Evolutionary conservation across 169 alveolate species (phyloP), one percentile per base, ranked within the genome.

Genomic region (Theileria equi): DNA sequence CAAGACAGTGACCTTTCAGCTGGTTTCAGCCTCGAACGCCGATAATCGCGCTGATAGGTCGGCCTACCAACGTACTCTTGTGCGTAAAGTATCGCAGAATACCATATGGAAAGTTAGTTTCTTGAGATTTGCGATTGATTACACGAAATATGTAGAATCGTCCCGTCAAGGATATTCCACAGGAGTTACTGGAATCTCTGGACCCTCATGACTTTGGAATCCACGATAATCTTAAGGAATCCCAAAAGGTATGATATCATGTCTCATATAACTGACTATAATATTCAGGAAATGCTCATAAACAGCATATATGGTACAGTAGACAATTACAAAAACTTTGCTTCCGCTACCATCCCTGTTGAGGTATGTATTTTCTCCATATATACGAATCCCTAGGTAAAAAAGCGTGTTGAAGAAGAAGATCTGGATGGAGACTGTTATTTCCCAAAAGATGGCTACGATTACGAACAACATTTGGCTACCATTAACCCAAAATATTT

Each of bases 361-460:
- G n/a, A 38, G 45, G 45, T 13, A 13, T 13, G 45, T 38, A 13
- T 13, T 38, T 13, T 13, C n/a, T 13, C 45, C 19, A 13, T 38
- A 38, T 38, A 13, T 38, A 38, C 45, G n/a, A 13, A 13, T 13
- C 19, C 13, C n/a, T 38, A 13, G n/a, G 13, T 13, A 55, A 28
- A 13, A 41, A 0, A 21, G 2, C 54, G 58, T 10, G 59, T 66
- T 7, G 48, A 29, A 28, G 83, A 62, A 8, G 83, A 72, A 23
- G 83, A 80, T 36, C 77, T 84, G 31, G 91, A 84, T 31, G 91
- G 86, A 23, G 91, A 84, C 48, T 86, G 92, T 43, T 86, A 86
- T 63, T 86, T 86, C 63, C 92, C 92, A 32, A 65, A 77, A 66
- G 92, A 86, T 52, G 92, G 90, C 4, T 86, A 86, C 64, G 89